phyloP scores from a whole-genome alignment of 768 basidiomycete genomes.

The Podaxis rugospora region DNA sequence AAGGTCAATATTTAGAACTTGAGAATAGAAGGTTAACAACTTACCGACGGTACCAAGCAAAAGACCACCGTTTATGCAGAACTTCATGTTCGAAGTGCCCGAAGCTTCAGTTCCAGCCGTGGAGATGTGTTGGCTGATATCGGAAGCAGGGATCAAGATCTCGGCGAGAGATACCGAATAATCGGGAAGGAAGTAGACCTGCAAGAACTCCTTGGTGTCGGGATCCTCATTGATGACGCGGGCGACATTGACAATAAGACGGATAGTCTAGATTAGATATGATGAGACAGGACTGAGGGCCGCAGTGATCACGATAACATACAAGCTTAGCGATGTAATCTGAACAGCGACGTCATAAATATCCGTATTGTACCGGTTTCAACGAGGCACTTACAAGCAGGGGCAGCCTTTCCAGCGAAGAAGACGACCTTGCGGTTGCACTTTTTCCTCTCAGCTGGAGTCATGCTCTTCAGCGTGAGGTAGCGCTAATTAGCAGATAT shows the following conservation, averaged over 20 bases:
- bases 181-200: constrained; percentile 93
- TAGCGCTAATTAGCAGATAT: constrained; percentile 55
- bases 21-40: constrained; percentile 13
- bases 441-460: constrained; percentile 74
- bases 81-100: constrained; percentile 84
- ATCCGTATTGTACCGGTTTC: background rate
- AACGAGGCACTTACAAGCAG: constrained; percentile 60
- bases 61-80: constrained; percentile 88
- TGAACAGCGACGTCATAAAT: constrained; percentile 20
- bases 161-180: constrained; percentile 86
- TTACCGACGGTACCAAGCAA: constrained; percentile 77
- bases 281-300: background rate
- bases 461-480: constrained; percentile 74
- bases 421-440: constrained; percentile 86
- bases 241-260: constrained; percentile 89
- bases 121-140: constrained; percentile 95
- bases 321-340: constrained; percentile 92
- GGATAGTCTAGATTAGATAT: constrained; percentile 57
- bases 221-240: constrained; percentile 78
- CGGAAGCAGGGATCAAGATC: constrained; percentile 85
- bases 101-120: constrained; percentile 94
- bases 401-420: constrained; percentile 97
- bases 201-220: constrained; percentile 82
- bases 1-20: background rate
- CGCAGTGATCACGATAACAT: constrained; percentile 11